Conservation (phyloP, 2,329 filamentous ascomycete genomes). For the Colletotrichum zoysiae region DNA sequence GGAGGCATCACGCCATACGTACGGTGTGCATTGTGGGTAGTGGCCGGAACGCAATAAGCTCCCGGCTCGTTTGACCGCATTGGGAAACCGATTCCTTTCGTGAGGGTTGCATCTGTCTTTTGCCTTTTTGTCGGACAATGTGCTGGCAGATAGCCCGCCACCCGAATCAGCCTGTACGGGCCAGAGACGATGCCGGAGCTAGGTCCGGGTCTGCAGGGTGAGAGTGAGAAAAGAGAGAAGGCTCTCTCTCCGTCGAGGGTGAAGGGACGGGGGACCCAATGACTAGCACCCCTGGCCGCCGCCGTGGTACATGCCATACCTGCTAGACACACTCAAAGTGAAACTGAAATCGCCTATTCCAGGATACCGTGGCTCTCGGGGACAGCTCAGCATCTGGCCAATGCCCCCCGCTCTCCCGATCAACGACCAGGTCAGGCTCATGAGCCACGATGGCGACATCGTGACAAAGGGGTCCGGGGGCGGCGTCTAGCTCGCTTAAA, state of each 20-base stretch:
- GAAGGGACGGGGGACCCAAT: neutral
- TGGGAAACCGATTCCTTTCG: neutral
- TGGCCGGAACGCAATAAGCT: neutral
- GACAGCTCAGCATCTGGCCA: slow-evolving; percentile 9
- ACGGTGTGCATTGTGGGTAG: neutral
- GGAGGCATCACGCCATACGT: neutral
- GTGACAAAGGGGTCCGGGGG: neutral
- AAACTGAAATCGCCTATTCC: slow-evolving; percentile 34
- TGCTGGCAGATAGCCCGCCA: neutral
- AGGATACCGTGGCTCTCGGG: slow-evolving; percentile 14
- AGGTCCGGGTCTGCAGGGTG: neutral
- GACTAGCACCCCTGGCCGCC: neutral
- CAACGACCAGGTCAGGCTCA: slow-evolving; percentile 1
- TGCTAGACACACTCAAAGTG: slow-evolving; percentile 6
- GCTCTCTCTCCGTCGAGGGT: neutral
- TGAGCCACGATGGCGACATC: slow-evolving; percentile 19
- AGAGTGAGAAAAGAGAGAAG: neutral
- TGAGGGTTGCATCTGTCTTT: neutral
- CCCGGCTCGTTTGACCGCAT: neutral
- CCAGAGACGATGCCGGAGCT: neutral
- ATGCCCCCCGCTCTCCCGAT: neutral
- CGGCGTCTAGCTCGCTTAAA: slow-evolving; percentile 38
- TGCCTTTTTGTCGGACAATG: neutral
- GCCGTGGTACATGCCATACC: neutral
- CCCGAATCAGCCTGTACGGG: neutral